A percentile compares a stretch with the other conserved stretches of the same genome.
phyloP scores from a whole-genome alignment of 345 rosid genomes.

The Eucalyptus albens region DNA sequence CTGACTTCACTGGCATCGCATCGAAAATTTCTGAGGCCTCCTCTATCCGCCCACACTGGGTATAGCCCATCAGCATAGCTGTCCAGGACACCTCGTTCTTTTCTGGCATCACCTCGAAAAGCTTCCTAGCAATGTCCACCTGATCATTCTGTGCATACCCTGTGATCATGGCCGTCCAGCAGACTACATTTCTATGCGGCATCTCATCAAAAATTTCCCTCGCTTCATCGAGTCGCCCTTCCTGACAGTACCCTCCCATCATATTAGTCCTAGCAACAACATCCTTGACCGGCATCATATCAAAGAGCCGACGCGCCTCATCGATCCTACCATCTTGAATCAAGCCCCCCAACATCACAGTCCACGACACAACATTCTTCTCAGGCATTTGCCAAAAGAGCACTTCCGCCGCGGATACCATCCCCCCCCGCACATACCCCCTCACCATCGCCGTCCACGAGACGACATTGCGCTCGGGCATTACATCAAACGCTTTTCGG shows the following conservation, averaged over 20 bases:
- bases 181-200: constrained; percentile 48
- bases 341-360: constrained; percentile 74
- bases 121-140: constrained; percentile 73
- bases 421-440: constrained; percentile 56
- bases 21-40: constrained; percentile 56
- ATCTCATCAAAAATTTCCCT: constrained; percentile 68
- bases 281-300: constrained; percentile 68
- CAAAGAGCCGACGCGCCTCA: constrained; percentile 47
- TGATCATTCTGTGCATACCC: constrained; percentile 53
- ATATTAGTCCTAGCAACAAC: constrained; percentile 69
- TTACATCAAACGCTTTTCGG: constrained; percentile 35
- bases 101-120: constrained; percentile 78
- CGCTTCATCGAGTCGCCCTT: constrained; percentile 48
- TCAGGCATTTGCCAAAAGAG: constrained; percentile 74
- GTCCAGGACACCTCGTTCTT: constrained; percentile 82
- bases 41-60: constrained; percentile 40
- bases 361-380: constrained; percentile 74
- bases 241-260: constrained; percentile 60
- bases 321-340: constrained; percentile 38
- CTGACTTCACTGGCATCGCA: constrained; percentile 48
- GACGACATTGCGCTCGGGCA: constrained; percentile 60
- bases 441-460: constrained; percentile 74
- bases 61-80: constrained; percentile 74
- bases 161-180: constrained; percentile 72
- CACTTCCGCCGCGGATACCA: constrained; percentile 38